These are phyloP conservation scores for Hypoxylon sp. DNA, from an alignment of 2,329 filamentous ascomycete genomes.

Conservation along the genomic window DNA sequence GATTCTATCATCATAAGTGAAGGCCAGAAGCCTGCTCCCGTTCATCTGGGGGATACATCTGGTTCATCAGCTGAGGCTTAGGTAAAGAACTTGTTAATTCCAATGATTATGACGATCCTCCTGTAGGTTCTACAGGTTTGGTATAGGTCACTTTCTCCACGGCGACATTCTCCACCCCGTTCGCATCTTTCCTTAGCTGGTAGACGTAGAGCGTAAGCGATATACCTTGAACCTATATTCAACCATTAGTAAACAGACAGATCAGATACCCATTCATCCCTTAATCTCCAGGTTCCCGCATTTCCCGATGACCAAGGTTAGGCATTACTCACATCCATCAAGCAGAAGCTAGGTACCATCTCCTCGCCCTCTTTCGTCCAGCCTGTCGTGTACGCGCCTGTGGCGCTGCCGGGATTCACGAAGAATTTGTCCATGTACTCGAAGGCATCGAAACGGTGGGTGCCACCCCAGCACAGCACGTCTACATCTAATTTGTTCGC, in stretches of 20 bases:
- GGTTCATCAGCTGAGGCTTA: constrained; percentile 24
- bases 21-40: constrained; percentile 15
- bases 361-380: constrained; percentile 76
- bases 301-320: not conserved
- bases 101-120: constrained; percentile 62
- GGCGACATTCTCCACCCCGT: constrained; percentile 82
- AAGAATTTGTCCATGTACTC: constrained; percentile 84
- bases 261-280: constrained; percentile 25
- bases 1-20: constrained; percentile 19
- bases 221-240: constrained; percentile 87
- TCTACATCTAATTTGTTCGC: constrained; percentile 78
- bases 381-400: constrained; percentile 72
- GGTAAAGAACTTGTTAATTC: constrained; percentile 28
- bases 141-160: constrained; percentile 91
- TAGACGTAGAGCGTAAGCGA: constrained; percentile 97
- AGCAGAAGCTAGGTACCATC: constrained; percentile 89
- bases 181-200: constrained; percentile 82
- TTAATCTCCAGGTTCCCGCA: constrained; percentile 36
- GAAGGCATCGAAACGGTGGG: constrained; percentile 78
- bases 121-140: constrained; percentile 76
- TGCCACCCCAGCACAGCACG: constrained; percentile 78
- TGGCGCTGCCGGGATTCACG: constrained; percentile 77
- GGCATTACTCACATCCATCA: constrained; percentile 88
- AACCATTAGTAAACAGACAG: constrained; percentile 13
- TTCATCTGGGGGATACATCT: constrained; percentile 19